Base-by-base conservation (phyloP, 1,284 basidiomycete genomes). In the Austroboletus sp. region DNA sequence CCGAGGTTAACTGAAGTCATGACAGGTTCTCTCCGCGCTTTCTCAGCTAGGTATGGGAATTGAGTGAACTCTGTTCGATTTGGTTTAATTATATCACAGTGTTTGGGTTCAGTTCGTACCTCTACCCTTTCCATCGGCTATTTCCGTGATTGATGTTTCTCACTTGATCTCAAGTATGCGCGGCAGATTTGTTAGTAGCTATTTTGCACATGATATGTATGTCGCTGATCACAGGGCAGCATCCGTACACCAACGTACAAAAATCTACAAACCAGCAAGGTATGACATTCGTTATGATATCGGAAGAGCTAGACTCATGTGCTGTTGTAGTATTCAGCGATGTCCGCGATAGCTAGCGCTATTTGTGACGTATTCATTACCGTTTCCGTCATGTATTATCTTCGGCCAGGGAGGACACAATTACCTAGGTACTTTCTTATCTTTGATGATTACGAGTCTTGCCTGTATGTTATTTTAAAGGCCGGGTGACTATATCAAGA, bases 311-410 rank as follows among this genome's bases (percentile, higher is more conserved):
- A 12, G 26, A n/a, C 29, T 55, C 16, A 43, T 26, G 7, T 3
- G 5, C 1, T 8, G 4, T n/a, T 10, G 21, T 21, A 58, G 57
- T 44, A 19, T 34, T 2, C 26, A 21, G 35, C 46, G 7, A 6
- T 53, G 12, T 25, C 46, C 3, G 45, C 47, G 17, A 6, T 56
- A 8, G 36, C 48, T 2, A 49, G 53, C 16, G 50, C 60, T 6
- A 3, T 48, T 3, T 62, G 61, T 9, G 55, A 62, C 41, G 36
- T 30, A 13, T 11, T 45, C 34, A 57, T 61, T 40, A 60, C 58
- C 1, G 5, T 12, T 16, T 57, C 57, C 9, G 40, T 60, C 10
- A 36, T 45, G 3, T 61, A 54, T 39, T 62, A 61, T 31, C 38
- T 61, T 15, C 49, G 45, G 21, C 44, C 53, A 5, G 25, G 16